Conservation (phyloP, 495 filamentous ascomycete genomes). For the Usnea hakonensis region DNA sequence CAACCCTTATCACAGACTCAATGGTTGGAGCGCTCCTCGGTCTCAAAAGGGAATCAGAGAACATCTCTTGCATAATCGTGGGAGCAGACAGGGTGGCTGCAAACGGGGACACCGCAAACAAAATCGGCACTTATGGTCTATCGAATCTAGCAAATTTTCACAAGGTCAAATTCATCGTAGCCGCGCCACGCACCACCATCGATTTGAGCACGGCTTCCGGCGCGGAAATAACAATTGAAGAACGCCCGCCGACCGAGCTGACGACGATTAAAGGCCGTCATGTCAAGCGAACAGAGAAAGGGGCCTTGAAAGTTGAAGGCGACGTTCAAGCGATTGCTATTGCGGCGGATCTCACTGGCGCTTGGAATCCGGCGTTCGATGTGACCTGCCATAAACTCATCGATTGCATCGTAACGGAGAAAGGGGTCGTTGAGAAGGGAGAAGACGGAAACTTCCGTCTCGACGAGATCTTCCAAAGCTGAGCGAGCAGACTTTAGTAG, state of each 20-base stretch:
- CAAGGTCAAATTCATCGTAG: slow-evolving; percentile 88
- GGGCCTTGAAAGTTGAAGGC: slow-evolving; percentile 25
- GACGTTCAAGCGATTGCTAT: slow-evolving; percentile 59
- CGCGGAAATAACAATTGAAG: slow-evolving; percentile 75
- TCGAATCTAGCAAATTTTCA: slow-evolving; percentile 81
- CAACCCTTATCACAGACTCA: slow-evolving; percentile 89
- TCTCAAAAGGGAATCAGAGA: slow-evolving; percentile 44
- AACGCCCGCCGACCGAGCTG: slow-evolving; percentile 69
- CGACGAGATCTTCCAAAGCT: slow-evolving; percentile 37
- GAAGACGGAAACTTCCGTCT: slow-evolving; percentile 62
- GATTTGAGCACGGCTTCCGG: slow-evolving; percentile 74
- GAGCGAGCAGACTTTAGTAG: background rate
- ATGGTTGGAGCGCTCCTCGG: slow-evolving; percentile 82
- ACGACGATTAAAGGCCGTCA: slow-evolving; percentile 69
- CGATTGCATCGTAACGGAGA: slow-evolving; percentile 90
- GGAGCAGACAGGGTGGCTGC: slow-evolving; percentile 92
- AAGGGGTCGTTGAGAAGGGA: slow-evolving; percentile 74
- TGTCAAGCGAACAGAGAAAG: slow-evolving; percentile 35
- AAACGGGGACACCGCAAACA: slow-evolving; percentile 97
- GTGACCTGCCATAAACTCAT: slow-evolving; percentile 81
- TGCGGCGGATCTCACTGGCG: slow-evolving; percentile 69
- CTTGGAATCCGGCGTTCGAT: slow-evolving; percentile 97
- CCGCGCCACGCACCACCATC: slow-evolving; percentile 89
- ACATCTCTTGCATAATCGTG: slow-evolving; percentile 80
- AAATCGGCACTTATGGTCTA: slow-evolving; percentile 92